These are phyloP conservation scores for Colletotrichum tanaceti DNA, from an alignment of 2,329 filamentous ascomycete species.

Conservation along the genomic window DNA sequence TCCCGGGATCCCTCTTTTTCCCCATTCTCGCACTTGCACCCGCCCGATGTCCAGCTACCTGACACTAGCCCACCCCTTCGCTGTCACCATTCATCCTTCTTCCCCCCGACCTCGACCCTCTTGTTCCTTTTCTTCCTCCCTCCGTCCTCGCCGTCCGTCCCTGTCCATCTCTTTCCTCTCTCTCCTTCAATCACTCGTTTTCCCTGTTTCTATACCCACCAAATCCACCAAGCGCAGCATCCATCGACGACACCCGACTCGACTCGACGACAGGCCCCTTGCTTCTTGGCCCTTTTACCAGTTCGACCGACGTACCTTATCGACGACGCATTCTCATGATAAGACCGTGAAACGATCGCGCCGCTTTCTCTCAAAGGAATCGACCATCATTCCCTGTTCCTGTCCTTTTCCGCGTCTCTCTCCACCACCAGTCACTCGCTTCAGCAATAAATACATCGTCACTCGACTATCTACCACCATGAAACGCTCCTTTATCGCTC, in stretches of 20 bases:
- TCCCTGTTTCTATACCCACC: slow-evolving; percentile 18
- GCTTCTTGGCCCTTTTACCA: not conserved
- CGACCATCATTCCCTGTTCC: not conserved
- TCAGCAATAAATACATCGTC: slow-evolving; percentile 18
- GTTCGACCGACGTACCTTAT: not conserved
- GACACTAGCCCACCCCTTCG: slow-evolving; percentile 28
- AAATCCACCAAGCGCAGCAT: slow-evolving; percentile 9
- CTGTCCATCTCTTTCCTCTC: slow-evolving; percentile 20
- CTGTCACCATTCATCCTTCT: slow-evolving; percentile 35
- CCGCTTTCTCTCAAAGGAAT: slow-evolving; percentile 14
- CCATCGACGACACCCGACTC: slow-evolving; percentile 10
- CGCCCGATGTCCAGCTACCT: slow-evolving; percentile 30
- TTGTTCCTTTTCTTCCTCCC: slow-evolving; percentile 16
- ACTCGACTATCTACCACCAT: slow-evolving; percentile 25
- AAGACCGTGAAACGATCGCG: slow-evolving; percentile 14
- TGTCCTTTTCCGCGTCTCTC: slow-evolving; percentile 9
- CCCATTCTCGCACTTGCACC: slow-evolving; percentile 19
- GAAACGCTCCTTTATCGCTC: slow-evolving; percentile 25
- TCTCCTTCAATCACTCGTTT: slow-evolving; percentile 27
- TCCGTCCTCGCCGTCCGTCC: slow-evolving; percentile 30
- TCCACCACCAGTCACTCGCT: slow-evolving; percentile 33
- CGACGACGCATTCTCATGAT: slow-evolving; percentile 24
- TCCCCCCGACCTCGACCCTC: slow-evolving; percentile 25
- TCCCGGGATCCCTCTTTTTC: slow-evolving; percentile 8
- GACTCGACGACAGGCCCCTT: slow-evolving; percentile 4